Conservation (phyloP, 768 basidiomycete genomes). For the Trichaptum fuscoviolaceum region DNA sequence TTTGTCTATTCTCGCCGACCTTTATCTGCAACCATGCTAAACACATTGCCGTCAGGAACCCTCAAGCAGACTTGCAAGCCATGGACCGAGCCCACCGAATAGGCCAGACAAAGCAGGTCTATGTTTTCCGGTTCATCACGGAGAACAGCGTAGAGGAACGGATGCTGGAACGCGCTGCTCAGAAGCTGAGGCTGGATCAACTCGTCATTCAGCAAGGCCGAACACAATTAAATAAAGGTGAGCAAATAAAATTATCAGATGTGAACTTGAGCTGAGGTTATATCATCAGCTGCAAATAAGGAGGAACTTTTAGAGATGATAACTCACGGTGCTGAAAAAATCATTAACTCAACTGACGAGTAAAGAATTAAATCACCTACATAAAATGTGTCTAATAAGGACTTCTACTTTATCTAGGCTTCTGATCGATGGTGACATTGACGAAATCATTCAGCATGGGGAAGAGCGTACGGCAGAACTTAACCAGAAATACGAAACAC, state of each 20-base stretch:
- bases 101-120: conserved; percentile 96
- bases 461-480: conserved; percentile 87
- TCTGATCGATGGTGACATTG: conserved; percentile 85
- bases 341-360: conserved; percentile 79
- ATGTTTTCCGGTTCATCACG: conserved; percentile 95
- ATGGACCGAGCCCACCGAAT: conserved; percentile 98
- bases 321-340: conserved; percentile 94
- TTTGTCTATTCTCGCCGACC: conserved; percentile 25
- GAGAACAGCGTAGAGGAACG: conserved; percentile 95
- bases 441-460: conserved; percentile 86
- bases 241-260: conserved; percentile 15
- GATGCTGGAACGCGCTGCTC: conserved; percentile 91
- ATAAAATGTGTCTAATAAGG: conserved; percentile 6
- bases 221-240: conserved; percentile 73
- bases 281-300: conserved; percentile 70
- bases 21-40: conserved; percentile 5
- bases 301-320: conserved; percentile 99
- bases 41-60: conserved; percentile 61
- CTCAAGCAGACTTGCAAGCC: conserved; percentile 97
- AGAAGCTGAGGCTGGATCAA: conserved; percentile 92
- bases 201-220: conserved; percentile 96
- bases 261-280: conserved; percentile 7
- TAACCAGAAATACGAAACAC: conserved; percentile 85
- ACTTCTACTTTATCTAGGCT: conserved; percentile 36
- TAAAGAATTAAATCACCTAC: conserved; percentile 30